These are phyloP conservation scores for Mycena filopes DNA, from an alignment of 768 basidiomycete genomes.

Conservation along the genomic window DNA sequence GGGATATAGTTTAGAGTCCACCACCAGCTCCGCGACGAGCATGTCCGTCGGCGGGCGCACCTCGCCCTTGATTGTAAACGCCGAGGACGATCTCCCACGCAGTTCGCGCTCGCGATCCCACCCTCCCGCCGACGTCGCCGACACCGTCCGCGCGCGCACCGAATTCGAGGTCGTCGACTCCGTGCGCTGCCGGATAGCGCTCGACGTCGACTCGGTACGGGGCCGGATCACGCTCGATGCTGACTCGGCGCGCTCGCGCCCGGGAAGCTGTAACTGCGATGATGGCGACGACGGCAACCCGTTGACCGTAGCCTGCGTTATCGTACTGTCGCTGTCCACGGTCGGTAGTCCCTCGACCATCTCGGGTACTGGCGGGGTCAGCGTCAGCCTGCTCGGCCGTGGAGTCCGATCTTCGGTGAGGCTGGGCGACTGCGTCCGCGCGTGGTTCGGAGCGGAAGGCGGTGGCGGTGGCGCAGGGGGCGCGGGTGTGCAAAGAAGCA, in stretches of 20 bases:
- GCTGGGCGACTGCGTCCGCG: slow-evolving; percentile 33
- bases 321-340: slow-evolving; percentile 24
- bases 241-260: slow-evolving; percentile 23
- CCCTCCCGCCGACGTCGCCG: slow-evolving; percentile 39
- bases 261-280: slow-evolving; percentile 7
- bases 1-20: slow-evolving; percentile 85
- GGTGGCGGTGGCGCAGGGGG: slow-evolving; percentile 33
- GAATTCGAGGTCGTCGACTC: slow-evolving; percentile 2
- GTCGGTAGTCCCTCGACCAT: slow-evolving; percentile 25
- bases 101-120: slow-evolving; percentile 31
- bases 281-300: slow-evolving; percentile 38
- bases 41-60: slow-evolving; percentile 73
- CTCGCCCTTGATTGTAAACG: slow-evolving; percentile 72
- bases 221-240: slow-evolving; percentile 15
- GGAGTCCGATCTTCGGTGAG: slow-evolving; percentile 43
- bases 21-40: slow-evolving; percentile 79
- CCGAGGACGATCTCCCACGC: slow-evolving; percentile 60
- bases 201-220: slow-evolving; percentile 25
- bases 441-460: slow-evolving; percentile 23
- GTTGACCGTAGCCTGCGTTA: slow-evolving; percentile 30
- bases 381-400: slow-evolving; percentile 51
- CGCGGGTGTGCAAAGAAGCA: slow-evolving; percentile 56
- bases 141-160: slow-evolving; percentile 44
- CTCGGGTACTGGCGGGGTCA: slow-evolving; percentile 40
- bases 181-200: slow-evolving; percentile 3